Evolutionary conservation across 2,329 filamentous ascomycete species (phyloP), one percentile per base, ranked within the genome.

Genomic region (Cryphonectria parasitica): DNA sequence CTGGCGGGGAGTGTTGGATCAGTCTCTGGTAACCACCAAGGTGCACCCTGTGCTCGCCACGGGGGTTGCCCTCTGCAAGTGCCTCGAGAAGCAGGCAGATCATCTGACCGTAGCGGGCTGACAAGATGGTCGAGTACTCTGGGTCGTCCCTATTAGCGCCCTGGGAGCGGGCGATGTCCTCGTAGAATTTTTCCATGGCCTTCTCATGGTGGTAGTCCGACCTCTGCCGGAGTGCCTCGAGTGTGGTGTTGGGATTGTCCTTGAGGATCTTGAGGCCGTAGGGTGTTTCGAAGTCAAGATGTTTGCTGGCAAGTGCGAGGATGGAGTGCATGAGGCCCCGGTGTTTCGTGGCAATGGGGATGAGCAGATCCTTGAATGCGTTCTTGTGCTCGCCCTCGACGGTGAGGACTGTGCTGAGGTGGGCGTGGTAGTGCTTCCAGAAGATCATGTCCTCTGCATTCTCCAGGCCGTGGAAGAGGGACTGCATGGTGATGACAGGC

Each of bases 301-400:
- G 94, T 72, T 90, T 94, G 75, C 92, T 92, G 52, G 94, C 92
- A 11, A 97, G 85, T 61, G 92, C 94, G 67, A 97, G 86, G 65
- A 97, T 89, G 15, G 94, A 96, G 79, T 97, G 94, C 94, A 97
- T 97, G 67, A 97, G 84, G 17, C 93, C 93, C 73, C 90, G 87
- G 77, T 97, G 91, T 72, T 90, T 86, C 58, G 92, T 89, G 2
- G 94, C 94, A 83, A 97, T 92, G 1, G 93, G 92, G 2, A 97
- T 84, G 49, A 97, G 83, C 74, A 96, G 91, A 74, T 94, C 91
- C 77, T 93, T 93, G 82, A 97, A 97, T 1, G 93, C 93, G 75
- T 97, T 97, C 71, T 90, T 90, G 72, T 91, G 87, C 77, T 95
- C 92, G 65, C 91, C 91, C 77, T 95, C 92, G 25, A 97, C 87